Conservation (phyloP, 768 basidiomycete genomes). For the Mrakia blollopis region DNA sequence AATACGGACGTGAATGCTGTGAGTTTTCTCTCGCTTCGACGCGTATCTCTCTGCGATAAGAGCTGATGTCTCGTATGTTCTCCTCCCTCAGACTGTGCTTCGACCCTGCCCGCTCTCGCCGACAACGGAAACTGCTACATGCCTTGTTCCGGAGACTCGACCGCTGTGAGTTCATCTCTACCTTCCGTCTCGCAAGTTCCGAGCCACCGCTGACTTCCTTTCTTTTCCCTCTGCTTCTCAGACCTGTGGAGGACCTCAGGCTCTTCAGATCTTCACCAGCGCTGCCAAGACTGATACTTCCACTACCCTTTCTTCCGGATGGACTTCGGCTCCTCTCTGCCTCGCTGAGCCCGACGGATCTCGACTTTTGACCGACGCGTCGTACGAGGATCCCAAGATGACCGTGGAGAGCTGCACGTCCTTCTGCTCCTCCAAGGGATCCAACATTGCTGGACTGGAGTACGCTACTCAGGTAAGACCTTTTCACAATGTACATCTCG, state of each 20-base stretch:
- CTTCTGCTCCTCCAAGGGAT: conserved; percentile 41
- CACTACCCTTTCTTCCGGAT: conserved; percentile 11
- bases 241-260: conserved; percentile 27
- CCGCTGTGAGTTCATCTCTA: not conserved
- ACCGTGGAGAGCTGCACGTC: conserved; percentile 41
- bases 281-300: conserved; percentile 2
- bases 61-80: not conserved
- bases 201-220: too few species aligned
- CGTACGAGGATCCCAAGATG: conserved; percentile 37
- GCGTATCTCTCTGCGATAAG: too few species aligned
- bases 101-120: conserved; percentile 33
- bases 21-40: not conserved
- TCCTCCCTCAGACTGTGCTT: not conserved
- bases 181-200: too few species aligned
- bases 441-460: conserved; percentile 44
- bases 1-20: conserved; percentile 18
- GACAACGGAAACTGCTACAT: conserved; percentile 12
- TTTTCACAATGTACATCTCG: too few species aligned
- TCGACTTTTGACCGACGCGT: not conserved
- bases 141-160: conserved; percentile 11
- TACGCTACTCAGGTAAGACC: conserved; percentile 30
- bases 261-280: conserved; percentile 20
- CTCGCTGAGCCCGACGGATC: conserved; percentile 6
- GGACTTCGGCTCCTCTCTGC: not conserved
- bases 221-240: too few species aligned